phyloP scores from a whole-genome alignment of 2,329 filamentous ascomycete genomes.

The Neonectria neomacrospora region DNA sequence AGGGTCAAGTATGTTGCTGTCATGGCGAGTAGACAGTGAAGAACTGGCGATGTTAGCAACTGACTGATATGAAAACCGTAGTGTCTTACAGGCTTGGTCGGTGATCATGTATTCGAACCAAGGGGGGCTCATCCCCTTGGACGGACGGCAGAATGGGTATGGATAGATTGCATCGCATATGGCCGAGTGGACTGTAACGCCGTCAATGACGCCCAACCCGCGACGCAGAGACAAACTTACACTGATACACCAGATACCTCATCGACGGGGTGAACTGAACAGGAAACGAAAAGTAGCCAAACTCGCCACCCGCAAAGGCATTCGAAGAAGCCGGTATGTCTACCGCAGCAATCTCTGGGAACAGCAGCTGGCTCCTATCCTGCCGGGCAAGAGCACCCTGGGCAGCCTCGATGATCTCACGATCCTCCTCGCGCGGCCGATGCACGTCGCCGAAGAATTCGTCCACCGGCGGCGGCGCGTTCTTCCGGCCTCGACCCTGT shows the following conservation, averaged over 20 bases:
- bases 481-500: conserved; percentile 32
- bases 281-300: conserved; percentile 37
- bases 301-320: conserved; percentile 30
- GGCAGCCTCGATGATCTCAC: neutral
- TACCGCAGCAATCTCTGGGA: conserved; percentile 26
- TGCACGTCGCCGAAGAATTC: neutral
- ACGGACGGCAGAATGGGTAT: conserved; percentile 32
- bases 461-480: conserved; percentile 15
- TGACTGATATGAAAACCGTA: too few relatives aligned
- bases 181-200: conserved; percentile 24
- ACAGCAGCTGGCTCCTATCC: conserved; percentile 20
- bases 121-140: conserved; percentile 18
- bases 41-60: conserved; percentile 16
- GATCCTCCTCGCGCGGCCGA: neutral
- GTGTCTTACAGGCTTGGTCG: conserved; percentile 31
- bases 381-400: neutral
- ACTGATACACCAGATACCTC: conserved; percentile 37
- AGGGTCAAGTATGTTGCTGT: conserved; percentile 33
- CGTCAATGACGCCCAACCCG: conserved; percentile 3
- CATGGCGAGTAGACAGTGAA: conserved; percentile 40
- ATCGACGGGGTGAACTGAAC: conserved; percentile 35
- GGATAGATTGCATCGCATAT: conserved; percentile 34
- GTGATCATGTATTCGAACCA: conserved; percentile 37
- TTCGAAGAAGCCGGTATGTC: conserved; percentile 13
- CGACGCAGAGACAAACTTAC: conserved; percentile 11